Evolutionary conservation across 148 eudicot genomes (phyloP).

Genomic region (Fagopyrum homotropicum): DNA sequence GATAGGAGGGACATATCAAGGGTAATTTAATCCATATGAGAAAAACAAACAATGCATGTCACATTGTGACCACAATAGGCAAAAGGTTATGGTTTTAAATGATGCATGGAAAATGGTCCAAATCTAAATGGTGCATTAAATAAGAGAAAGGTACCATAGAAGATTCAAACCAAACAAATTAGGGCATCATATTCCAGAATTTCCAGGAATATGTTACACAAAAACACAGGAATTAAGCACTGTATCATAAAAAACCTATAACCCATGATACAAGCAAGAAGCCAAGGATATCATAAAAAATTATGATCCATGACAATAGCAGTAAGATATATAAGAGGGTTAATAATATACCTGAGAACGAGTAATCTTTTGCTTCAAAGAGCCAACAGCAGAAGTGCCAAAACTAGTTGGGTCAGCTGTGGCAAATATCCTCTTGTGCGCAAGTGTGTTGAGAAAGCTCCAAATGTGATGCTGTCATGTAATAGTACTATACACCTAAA

Average conservation of each 20-base stretch:
- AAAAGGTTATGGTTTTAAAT: not conserved
- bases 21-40: not conserved
- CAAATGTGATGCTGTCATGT: too few relatives aligned
- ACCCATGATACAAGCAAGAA: conserved; percentile 1
- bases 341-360: not conserved
- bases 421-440: not conserved
- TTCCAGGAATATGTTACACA: not conserved
- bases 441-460: not conserved
- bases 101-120: not conserved
- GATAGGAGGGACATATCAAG: not conserved
- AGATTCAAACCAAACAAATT: not conserved
- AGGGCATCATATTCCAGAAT: not conserved
- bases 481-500: not conserved
- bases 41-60: not conserved
- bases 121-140: conserved; percentile 1
- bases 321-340: not conserved
- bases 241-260: not conserved
- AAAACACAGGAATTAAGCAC: not conserved
- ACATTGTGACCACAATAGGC: not conserved
- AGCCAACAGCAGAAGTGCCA: not conserved
- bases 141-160: not conserved
- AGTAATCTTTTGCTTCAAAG: not conserved
- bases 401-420: not conserved
- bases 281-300: not conserved
- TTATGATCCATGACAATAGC: not conserved